Percentiles rank a stretch among this genome's conserved stretches.
phyloP scores from a whole-genome alignment of 2,329 filamentous ascomycete genomes.

The Ambrosiella cleistominuta region DNA sequence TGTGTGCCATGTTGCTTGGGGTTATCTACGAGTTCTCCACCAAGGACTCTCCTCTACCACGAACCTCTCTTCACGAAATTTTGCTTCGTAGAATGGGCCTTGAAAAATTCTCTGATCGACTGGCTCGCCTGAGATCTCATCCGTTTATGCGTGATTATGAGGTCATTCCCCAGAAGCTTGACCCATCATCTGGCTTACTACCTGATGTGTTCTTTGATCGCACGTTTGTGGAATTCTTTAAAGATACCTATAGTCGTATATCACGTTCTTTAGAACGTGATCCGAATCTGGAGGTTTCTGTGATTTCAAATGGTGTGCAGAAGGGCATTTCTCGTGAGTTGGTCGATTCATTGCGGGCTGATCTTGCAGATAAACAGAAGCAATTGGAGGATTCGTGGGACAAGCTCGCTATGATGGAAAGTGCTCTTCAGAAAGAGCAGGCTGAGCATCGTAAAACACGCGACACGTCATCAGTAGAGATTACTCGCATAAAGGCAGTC shows the following conservation, averaged over 20 bases:
- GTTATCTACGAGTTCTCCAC: constrained; percentile 94
- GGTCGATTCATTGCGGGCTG: constrained; percentile 64
- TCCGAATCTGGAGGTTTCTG: constrained; percentile 69
- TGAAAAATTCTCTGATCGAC: constrained; percentile 70
- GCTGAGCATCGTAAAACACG: constrained; percentile 23
- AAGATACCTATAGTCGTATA: constrained; percentile 83
- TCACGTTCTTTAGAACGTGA: constrained; percentile 76
- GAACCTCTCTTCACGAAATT: constrained; percentile 63
- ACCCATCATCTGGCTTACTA: constrained; percentile 32
- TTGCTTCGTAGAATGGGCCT: constrained; percentile 61
- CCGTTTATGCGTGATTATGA: constrained; percentile 78
- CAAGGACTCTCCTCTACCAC: constrained; percentile 80
- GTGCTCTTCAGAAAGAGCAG: constrained; percentile 29
- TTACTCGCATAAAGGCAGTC: constrained; percentile 40
- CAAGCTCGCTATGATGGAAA: constrained; percentile 11
- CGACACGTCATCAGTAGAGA: constrained; percentile 36
- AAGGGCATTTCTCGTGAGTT: constrained; percentile 88
- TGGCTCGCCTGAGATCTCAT: constrained; percentile 60
- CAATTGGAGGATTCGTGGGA: constrained; percentile 8
- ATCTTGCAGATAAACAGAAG: constrained; percentile 54
- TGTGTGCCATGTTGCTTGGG: constrained; percentile 71
- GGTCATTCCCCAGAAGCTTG: constrained; percentile 55
- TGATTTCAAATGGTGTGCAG: constrained; percentile 61
- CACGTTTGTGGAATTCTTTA: constrained; percentile 81
- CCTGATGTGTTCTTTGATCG: constrained; percentile 75